Evolutionary conservation across 768 basidiomycete genomes (phyloP).

Genomic region (Russula dissimulans): DNA sequence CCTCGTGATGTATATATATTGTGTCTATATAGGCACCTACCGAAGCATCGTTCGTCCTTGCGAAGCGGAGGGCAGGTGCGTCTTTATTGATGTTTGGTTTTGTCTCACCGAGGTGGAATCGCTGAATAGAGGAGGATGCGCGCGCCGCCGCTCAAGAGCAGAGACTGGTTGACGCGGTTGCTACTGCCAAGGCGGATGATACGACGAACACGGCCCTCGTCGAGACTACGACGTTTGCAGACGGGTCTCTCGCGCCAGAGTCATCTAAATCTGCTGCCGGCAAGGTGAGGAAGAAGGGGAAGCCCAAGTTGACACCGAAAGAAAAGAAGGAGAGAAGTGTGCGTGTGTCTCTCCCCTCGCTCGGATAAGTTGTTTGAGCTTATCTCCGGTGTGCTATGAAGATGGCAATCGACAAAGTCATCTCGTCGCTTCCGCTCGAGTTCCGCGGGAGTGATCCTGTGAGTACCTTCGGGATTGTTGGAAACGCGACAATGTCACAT

Average conservation of each 20-base stretch:
- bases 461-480: conserved; percentile 24
- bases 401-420: conserved; percentile 59
- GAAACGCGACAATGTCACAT: not conserved
- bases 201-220: conserved; percentile 23
- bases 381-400: conserved; percentile 20
- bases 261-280: conserved; percentile 30
- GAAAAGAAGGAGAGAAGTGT: conserved; percentile 81
- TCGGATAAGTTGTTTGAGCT: not conserved
- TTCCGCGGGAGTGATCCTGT: conserved; percentile 86
- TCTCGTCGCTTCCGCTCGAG: conserved; percentile 75
- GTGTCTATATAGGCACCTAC: conserved; percentile 18
- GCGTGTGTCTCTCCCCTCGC: conserved; percentile 18
- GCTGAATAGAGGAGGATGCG: conserved; percentile 47
- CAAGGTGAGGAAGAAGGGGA: conserved; percentile 40
- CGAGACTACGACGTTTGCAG: conserved; percentile 31
- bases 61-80: conserved; percentile 52
- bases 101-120: conserved; percentile 1
- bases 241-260: conserved; percentile 29
- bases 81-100: not conserved
- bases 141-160: conserved; percentile 43
- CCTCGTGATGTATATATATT: no score
- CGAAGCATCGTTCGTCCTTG: conserved; percentile 37
- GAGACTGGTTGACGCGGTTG: conserved; percentile 25
- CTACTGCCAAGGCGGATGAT: conserved; percentile 28
- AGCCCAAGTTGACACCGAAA: conserved; percentile 62